Evolutionary conservation across 2,329 filamentous ascomycete genomes (phyloP).

Genomic region (Penicillium olsonii): DNA sequence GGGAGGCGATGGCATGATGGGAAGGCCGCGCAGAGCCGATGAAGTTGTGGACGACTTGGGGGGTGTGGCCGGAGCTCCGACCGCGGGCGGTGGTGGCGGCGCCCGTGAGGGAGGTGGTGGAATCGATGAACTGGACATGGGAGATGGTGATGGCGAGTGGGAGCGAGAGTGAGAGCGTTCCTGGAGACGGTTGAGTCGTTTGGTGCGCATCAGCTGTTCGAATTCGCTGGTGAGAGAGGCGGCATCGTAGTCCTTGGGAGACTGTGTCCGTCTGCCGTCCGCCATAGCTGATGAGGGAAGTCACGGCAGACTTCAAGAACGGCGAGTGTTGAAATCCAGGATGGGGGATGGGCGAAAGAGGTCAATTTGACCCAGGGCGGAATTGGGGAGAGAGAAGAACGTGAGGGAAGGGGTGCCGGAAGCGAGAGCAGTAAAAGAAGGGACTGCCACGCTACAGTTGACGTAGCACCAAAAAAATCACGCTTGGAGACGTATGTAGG

Average conservation of each 20-base stretch:
- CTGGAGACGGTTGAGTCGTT: constrained; percentile 81
- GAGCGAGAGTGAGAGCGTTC: constrained; percentile 61
- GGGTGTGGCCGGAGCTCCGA: constrained; percentile 40
- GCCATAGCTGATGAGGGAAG: constrained; percentile 37
- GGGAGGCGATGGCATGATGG: constrained; percentile 74
- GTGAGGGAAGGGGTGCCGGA: constrained; percentile 8
- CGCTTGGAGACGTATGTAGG: constrained; percentile 10
- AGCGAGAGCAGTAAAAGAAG: constrained; percentile 16
- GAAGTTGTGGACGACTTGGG: constrained; percentile 36
- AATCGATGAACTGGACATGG: constrained; percentile 30
- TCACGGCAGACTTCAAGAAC: constrained; percentile 24
- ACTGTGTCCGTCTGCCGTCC: constrained; percentile 38
- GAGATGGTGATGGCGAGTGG: constrained; percentile 59
- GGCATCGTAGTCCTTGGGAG: constrained; percentile 64
- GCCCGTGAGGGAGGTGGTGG: constrained; percentile 39
- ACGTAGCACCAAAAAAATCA: constrained; percentile 10
- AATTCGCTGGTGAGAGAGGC: constrained; percentile 79
- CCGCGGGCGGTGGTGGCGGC: constrained; percentile 37
- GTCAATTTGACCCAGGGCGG: constrained; percentile 4
- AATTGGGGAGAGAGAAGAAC: constrained; percentile 5
- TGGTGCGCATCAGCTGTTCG: constrained; percentile 81
- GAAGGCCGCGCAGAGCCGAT: constrained; percentile 56
- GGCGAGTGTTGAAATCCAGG: constrained; percentile 27
- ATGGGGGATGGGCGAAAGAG: constrained; percentile 11
- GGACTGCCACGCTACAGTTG: constrained; percentile 12